Conservation (phyloP, 768 basidiomycete genomes). For the Agaricus subrufescens region DNA sequence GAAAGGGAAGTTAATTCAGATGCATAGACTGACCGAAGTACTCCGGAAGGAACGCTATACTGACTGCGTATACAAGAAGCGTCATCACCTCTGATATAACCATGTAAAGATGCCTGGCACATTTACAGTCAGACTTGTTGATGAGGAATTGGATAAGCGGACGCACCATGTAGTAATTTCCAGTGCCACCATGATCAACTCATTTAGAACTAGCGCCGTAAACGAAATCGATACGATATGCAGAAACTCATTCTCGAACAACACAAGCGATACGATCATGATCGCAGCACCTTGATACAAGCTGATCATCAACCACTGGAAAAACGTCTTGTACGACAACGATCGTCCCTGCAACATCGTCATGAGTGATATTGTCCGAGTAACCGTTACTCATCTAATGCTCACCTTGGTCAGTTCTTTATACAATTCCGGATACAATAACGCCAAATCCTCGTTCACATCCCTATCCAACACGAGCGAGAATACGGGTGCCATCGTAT, state of each 20-base stretch:
- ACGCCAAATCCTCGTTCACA: conserved; percentile 90
- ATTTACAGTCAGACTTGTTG: background rate
- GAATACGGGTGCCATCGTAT: conserved; percentile 98
- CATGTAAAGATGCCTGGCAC: conserved; percentile 88
- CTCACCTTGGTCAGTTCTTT: conserved; percentile 93
- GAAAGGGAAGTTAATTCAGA: background rate
- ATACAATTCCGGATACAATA: conserved; percentile 96
- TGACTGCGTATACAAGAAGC: conserved; percentile 80
- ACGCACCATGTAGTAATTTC: conserved; percentile 94
- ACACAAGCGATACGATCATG: conserved; percentile 94
- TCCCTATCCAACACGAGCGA: conserved; percentile 94
- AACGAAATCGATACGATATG: conserved; percentile 99
- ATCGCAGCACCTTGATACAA: conserved; percentile 99
- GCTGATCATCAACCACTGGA: conserved; percentile 96
- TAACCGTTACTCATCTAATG: conserved; percentile 1
- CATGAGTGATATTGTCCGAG: conserved; percentile 1
- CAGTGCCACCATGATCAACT: conserved; percentile 97
- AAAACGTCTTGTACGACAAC: conserved; percentile 96
- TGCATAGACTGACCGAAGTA: conserved; percentile 77
- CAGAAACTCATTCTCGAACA: conserved; percentile 96
- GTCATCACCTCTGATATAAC: conserved; percentile 88
- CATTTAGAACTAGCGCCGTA: conserved; percentile 92
- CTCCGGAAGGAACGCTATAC: conserved; percentile 91
- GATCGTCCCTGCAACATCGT: conserved; percentile 68
- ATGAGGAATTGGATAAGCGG: background rate